These are phyloP conservation scores for Trichophyton benhamiae DNA, from an alignment of 2,329 filamentous ascomycete species.

Conservation along the genomic window DNA sequence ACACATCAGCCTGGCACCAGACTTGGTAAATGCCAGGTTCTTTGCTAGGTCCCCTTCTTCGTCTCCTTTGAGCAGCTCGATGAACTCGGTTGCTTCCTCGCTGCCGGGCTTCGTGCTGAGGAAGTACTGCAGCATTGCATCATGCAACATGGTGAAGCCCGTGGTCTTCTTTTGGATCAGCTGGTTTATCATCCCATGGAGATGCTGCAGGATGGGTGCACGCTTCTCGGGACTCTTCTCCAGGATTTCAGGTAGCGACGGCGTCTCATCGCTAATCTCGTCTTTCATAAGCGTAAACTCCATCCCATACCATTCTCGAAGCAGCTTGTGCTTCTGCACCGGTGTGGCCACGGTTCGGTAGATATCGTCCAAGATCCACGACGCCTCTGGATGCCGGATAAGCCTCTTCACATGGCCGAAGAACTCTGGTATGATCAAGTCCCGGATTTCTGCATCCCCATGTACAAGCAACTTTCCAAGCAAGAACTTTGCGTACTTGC, in stretches of 20 bases:
- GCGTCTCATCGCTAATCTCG: constrained; percentile 29
- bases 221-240: constrained; percentile 72
- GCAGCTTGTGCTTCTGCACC: constrained; percentile 69
- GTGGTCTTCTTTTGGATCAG: constrained; percentile 94
- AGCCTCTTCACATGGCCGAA: constrained; percentile 84
- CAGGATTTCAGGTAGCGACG: constrained; percentile 55
- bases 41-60: constrained; percentile 82
- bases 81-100: constrained; percentile 72
- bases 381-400: constrained; percentile 91
- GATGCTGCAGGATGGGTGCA: constrained; percentile 69
- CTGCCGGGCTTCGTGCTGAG: constrained; percentile 63
- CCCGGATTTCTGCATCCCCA: constrained; percentile 72
- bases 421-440: constrained; percentile 86
- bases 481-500: constrained; percentile 93
- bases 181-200: constrained; percentile 78
- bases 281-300: constrained; percentile 75
- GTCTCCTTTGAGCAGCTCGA: constrained; percentile 83
- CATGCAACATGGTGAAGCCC: constrained; percentile 94
- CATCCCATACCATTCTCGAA: constrained; percentile 92
- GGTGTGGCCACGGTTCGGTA: constrained; percentile 79
- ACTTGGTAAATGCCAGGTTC: constrained; percentile 91
- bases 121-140: constrained; percentile 97
- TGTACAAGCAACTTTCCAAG: constrained; percentile 94
- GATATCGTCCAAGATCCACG: constrained; percentile 95
- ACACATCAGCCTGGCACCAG: constrained; percentile 69